A percentile compares a stretch with the other conserved stretches of the same genome.
These are phyloP conservation scores for Globisporangium nodosum DNA, from an alignment of 352 stramenopile species.

Conservation along the genomic window DNA sequence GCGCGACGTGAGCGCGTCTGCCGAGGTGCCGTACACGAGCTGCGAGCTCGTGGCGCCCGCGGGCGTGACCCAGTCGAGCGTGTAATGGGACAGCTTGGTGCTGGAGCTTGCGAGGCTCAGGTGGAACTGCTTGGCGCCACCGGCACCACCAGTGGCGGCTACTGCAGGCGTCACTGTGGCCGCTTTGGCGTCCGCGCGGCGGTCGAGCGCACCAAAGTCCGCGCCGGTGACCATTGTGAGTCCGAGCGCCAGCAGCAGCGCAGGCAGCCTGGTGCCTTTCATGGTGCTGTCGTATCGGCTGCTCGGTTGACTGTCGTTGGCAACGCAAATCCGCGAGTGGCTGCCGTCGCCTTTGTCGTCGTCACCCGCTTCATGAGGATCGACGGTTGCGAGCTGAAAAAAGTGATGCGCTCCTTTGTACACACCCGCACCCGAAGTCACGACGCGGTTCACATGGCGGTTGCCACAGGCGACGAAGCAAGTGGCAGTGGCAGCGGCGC, in stretches of 20 bases:
- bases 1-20: conserved; percentile 25
- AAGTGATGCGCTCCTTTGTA: background rate
- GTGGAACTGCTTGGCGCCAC: conserved; percentile 43
- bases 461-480: no score
- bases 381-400: background rate
- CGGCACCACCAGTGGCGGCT: background rate
- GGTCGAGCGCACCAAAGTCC: conserved; percentile 3
- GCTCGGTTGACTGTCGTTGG: background rate
- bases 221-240: conserved; percentile 1
- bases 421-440: background rate
- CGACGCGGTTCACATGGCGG: no score
- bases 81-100: conserved; percentile 36
- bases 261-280: background rate
- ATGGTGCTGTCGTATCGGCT: background rate
- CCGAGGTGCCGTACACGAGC: conserved; percentile 36
- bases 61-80: conserved; percentile 66
- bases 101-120: conserved; percentile 44
- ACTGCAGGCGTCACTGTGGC: background rate
- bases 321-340: background rate
- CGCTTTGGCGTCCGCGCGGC: background rate
- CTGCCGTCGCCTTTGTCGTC: no score
- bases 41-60: conserved; percentile 25
- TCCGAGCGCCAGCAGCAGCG: conserved; percentile 3
- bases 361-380: no score
- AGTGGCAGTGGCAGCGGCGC: no score